Percentiles rank a stretch among this genome's conserved stretches.
These are phyloP conservation scores for Laguncularia racemosa DNA, from an alignment of 345 rosid species.

Conservation along the genomic window DNA sequence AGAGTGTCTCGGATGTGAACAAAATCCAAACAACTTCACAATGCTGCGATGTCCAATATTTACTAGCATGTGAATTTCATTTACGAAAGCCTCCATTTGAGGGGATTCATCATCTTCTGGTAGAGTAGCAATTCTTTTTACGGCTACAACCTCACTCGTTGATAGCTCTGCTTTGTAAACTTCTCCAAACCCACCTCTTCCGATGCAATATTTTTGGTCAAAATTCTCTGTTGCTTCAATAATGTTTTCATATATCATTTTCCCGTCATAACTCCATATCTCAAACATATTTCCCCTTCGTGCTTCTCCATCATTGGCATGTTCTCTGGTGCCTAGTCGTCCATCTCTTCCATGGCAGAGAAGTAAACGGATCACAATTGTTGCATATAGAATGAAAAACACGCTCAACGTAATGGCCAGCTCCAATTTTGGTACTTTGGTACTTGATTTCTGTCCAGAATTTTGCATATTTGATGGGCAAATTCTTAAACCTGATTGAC, in stretches of 20 bases:
- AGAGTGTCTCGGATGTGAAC: conserved; percentile 10
- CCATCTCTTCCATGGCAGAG: background rate
- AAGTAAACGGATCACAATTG: background rate
- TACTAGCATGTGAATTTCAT: conserved; percentile 16
- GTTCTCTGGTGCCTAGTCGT: background rate
- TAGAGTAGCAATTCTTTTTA: conserved; percentile 12
- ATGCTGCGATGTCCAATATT: conserved; percentile 23
- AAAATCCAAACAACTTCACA: conserved; percentile 22
- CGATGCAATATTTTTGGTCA: conserved; percentile 11
- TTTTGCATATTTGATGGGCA: background rate
- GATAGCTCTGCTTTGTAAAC: conserved; percentile 19
- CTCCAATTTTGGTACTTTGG: background rate
- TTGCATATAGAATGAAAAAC: background rate
- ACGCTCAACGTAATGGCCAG: conserved; percentile 4
- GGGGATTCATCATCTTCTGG: background rate
- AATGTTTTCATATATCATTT: conserved; percentile 11
- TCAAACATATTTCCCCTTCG: background rate
- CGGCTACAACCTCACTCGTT: conserved; percentile 10
- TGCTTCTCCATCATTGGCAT: background rate
- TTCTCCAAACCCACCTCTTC: conserved; percentile 14
- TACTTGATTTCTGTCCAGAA: background rate
- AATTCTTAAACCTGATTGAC: conserved; percentile 1
- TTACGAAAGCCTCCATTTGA: conserved; percentile 15
- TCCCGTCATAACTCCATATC: conserved; percentile 9
- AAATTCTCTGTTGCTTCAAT: conserved; percentile 13